These are phyloP conservation scores for Saccharomycopsis capsularis DNA, from an alignment of 805 yeast genomes.

Conservation along the genomic window DNA sequence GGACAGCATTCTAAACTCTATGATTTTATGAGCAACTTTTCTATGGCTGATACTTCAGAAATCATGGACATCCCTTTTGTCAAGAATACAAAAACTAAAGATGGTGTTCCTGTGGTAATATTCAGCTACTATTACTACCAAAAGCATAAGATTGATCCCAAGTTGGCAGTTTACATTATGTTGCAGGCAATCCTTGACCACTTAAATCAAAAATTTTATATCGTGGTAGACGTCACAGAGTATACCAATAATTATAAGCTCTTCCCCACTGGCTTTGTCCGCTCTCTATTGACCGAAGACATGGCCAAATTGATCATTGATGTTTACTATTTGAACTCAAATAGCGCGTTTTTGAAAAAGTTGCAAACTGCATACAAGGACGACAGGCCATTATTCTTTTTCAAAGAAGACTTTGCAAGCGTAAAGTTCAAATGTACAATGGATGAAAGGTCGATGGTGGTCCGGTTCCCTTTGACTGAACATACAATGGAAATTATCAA, in stretches of 20 bases:
- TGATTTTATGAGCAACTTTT: conserved; percentile 63
- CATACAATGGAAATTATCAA: conserved; percentile 35
- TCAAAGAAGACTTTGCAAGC: background rate
- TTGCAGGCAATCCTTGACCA: conserved; percentile 64
- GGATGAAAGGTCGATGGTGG: too few relatives aligned
- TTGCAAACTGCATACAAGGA: background rate
- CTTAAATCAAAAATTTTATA: conserved; percentile 59
- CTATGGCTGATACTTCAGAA: conserved; percentile 45
- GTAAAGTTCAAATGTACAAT: too few relatives aligned
- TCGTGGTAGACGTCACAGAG: conserved; percentile 65
- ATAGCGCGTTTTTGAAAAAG: background rate
- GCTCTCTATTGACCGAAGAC: conserved; percentile 5
- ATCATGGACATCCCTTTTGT: conserved; percentile 42
- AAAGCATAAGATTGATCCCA: conserved; percentile 12
- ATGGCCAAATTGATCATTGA: background rate
- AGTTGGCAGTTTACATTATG: conserved; percentile 33
- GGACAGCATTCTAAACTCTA: conserved; percentile 46
- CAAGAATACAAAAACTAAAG: conserved; percentile 56
- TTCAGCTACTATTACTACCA: conserved; percentile 39
- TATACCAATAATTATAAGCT: conserved; percentile 28
- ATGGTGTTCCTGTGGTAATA: conserved; percentile 64
- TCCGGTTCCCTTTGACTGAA: too few relatives aligned
- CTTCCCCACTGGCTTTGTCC: conserved; percentile 2
- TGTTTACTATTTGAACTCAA: conserved; percentile 5
- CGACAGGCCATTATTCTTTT: background rate